Percentiles rank a stretch among this genome's conserved stretches.
Conservation (phyloP, 331 rosid species). For the Telfairia occidentalis region DNA sequence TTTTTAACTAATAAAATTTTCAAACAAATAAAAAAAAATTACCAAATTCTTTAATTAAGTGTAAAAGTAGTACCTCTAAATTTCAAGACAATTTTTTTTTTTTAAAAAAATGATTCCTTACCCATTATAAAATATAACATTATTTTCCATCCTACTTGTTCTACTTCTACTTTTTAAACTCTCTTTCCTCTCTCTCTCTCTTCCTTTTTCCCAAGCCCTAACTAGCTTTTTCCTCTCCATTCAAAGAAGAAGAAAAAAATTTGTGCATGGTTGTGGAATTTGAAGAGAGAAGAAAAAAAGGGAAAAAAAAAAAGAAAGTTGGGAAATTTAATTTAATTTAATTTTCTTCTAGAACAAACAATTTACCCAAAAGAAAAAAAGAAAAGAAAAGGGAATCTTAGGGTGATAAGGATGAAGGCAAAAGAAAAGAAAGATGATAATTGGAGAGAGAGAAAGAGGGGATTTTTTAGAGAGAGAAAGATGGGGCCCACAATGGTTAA, state of each 20-base stretch:
- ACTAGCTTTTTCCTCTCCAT: background rate
- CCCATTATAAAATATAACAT: background rate
- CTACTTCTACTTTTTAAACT: background rate
- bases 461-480: background rate
- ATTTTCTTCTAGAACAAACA: background rate
- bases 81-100: background rate
- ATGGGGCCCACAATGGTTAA: slow-evolving; percentile 24
- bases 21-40: background rate
- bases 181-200: background rate
- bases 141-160: background rate
- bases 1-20: background rate
- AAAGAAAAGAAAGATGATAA: background rate
- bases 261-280: background rate
- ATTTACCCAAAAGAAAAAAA: background rate
- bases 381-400: background rate
- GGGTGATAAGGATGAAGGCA: background rate
- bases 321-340: background rate
- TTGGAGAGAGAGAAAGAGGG: slow-evolving; percentile 4
- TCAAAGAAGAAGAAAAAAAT: background rate
- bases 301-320: too few relatives aligned
- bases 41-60: background rate
- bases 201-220: background rate
- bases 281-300: background rate
- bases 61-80: background rate
- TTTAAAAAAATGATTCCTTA: background rate